Percentiles rank a stretch among this genome's conserved stretches.
These are phyloP conservation scores for Aspergillus viridinutans DNA, from an alignment of 2,329 filamentous ascomycete genomes.

Conservation along the genomic window DNA sequence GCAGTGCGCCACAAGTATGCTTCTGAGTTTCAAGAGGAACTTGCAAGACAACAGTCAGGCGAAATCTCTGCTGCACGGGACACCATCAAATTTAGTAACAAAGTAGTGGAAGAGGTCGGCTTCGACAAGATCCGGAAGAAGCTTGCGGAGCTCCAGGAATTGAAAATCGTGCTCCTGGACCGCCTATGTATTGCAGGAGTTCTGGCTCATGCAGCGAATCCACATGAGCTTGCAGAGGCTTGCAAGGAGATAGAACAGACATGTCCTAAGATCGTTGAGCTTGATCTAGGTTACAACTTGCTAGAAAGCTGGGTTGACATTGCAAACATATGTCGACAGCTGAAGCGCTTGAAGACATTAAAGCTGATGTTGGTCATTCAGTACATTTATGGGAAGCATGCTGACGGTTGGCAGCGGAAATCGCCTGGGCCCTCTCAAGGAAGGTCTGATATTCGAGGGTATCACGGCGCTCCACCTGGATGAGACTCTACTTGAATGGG, in stretches of 20 bases:
- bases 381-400: background rate
- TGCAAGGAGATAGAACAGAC: conserved; percentile 50
- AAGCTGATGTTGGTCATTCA: conserved; percentile 48
- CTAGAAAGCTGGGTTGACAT: conserved; percentile 66
- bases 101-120: conserved; percentile 87
- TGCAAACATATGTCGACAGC: conserved; percentile 64
- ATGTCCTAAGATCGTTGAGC: conserved; percentile 61
- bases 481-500: conserved; percentile 63
- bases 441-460: conserved; percentile 43
- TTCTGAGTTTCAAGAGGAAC: conserved; percentile 47
- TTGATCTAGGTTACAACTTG: conserved; percentile 82
- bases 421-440: conserved; percentile 49
- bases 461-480: conserved; percentile 62
- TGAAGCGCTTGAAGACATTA: conserved; percentile 63
- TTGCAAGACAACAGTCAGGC: conserved; percentile 5
- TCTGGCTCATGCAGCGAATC: conserved; percentile 19
- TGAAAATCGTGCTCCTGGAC: conserved; percentile 79
- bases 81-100: conserved; percentile 68
- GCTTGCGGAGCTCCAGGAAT: conserved; percentile 70
- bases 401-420: conserved; percentile 59
- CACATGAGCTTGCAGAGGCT: conserved; percentile 21
- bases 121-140: conserved; percentile 87
- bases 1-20: conserved; percentile 84
- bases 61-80: conserved; percentile 27
- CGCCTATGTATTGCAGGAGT: conserved; percentile 58